Conservation (phyloP, 2,329 filamentous ascomycete genomes). For the Trichoderma sp. region DNA sequence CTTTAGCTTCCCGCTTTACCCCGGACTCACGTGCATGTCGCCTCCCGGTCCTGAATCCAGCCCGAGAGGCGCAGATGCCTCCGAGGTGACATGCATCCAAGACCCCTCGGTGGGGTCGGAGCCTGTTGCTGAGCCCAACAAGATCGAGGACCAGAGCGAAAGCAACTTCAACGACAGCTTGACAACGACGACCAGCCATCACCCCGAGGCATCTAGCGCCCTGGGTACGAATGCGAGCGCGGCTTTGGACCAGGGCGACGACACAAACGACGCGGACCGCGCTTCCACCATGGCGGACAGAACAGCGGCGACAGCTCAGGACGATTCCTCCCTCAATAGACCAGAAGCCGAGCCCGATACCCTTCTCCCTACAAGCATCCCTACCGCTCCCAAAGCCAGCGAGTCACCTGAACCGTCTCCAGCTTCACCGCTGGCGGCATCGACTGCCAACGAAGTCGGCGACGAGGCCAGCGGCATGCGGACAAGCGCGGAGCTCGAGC, state of each 20-base stretch:
- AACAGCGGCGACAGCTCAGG: not conserved
- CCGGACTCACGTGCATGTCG: constrained; percentile 41
- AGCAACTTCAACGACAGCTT: not conserved
- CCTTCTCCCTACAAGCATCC: constrained; percentile 5
- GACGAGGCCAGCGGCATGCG: constrained; percentile 23
- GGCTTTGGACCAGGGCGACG: too few species aligned
- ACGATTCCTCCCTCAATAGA: not conserved
- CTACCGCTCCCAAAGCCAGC: not conserved
- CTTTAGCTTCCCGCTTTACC: not conserved
- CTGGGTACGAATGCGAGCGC: constrained; percentile 26
- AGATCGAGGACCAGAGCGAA: not conserved
- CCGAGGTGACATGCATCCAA: constrained; percentile 35
- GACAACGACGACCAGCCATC: not conserved
- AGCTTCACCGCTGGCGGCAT: constrained; percentile 3
- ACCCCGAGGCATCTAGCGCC: constrained; percentile 18
- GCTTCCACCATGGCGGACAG: too few species aligned
- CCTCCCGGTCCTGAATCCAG: constrained; percentile 35
- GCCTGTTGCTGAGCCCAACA: constrained; percentile 17
- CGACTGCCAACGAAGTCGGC: constrained; percentile 17
- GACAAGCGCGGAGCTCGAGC: constrained; percentile 20
- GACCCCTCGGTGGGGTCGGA: constrained; percentile 27
- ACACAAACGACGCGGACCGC: too few species aligned
- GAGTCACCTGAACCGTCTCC: not conserved
- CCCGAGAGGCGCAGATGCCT: constrained; percentile 32
- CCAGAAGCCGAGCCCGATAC: not conserved